Conservation (phyloP, 208 protist genomes). For the Porcisia deanei region DNA sequence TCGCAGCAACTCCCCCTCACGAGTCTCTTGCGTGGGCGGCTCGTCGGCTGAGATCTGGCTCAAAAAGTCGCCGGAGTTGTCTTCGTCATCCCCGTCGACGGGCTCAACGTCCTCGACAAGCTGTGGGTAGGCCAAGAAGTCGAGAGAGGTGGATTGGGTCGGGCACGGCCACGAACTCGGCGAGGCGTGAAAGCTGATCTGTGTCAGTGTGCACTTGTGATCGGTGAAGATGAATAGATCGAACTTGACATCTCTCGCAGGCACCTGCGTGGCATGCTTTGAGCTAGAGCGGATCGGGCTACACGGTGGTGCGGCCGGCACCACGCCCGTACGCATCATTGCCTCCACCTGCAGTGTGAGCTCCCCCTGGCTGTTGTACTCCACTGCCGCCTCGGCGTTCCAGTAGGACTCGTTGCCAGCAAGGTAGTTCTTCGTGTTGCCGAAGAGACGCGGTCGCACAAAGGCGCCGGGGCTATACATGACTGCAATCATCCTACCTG, state of each 20-base stretch:
- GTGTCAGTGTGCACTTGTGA: constrained; percentile 55
- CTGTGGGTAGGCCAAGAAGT: constrained; percentile 67
- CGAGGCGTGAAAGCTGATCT: constrained; percentile 66
- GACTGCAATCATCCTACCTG: constrained; percentile 61
- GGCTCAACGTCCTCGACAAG: constrained; percentile 58
- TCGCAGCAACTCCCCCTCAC: constrained; percentile 47
- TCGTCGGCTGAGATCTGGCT: constrained; percentile 32
- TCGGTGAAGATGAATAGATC: constrained; percentile 86
- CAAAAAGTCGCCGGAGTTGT: constrained; percentile 35
- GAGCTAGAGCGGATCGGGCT: background rate
- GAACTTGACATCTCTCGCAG: constrained; percentile 62
- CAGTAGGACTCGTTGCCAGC: constrained; percentile 85
- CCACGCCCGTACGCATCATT: constrained; percentile 59
- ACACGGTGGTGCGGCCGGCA: background rate
- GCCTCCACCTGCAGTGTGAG: constrained; percentile 75
- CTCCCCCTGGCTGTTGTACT: constrained; percentile 57
- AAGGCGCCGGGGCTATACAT: constrained; percentile 74
- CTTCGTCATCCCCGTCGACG: constrained; percentile 37
- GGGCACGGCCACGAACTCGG: constrained; percentile 75
- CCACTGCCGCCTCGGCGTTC: constrained; percentile 79
- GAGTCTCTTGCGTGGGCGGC: constrained; percentile 29
- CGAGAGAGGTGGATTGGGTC: constrained; percentile 61
- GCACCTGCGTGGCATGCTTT: constrained; percentile 38
- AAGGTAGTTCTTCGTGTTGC: constrained; percentile 54
- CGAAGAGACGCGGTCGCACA: constrained; percentile 61